These are phyloP conservation scores for Starmerella kuoi DNA, from an alignment of 805 yeast genomes.

Conservation along the genomic window DNA sequence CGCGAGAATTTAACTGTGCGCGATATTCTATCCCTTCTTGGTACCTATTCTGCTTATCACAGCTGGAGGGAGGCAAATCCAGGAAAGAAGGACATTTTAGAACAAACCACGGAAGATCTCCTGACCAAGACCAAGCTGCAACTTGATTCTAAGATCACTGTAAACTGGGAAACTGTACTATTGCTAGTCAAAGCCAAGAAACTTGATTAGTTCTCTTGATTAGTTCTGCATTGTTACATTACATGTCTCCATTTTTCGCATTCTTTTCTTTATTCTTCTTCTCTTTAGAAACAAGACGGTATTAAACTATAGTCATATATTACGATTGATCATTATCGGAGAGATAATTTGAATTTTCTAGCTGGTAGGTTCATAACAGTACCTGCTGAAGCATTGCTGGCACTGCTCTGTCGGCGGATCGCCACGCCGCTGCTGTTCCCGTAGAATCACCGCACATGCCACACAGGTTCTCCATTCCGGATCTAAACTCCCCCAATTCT, in stretches of 20 bases:
- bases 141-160: slow-evolving; percentile 34
- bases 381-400: slow-evolving; percentile 47
- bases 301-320: too few species aligned
- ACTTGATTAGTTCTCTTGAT: too few species aligned
- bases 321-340: too few species aligned
- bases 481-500: slow-evolving; percentile 51
- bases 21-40: slow-evolving; percentile 41
- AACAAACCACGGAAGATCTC: slow-evolving; percentile 37
- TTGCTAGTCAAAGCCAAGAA: slow-evolving; percentile 10
- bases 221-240: too few species aligned
- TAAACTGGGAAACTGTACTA: slow-evolving; percentile 39
- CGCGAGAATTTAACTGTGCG: slow-evolving; percentile 29
- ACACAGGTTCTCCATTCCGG: slow-evolving; percentile 54
- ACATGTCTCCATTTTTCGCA: too few species aligned
- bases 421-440: slow-evolving; percentile 56
- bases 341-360: too few species aligned
- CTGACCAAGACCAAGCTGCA: slow-evolving; percentile 37
- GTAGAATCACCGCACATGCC: slow-evolving; percentile 64
- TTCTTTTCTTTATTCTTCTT: too few species aligned
- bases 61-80: slow-evolving; percentile 41
- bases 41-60: slow-evolving; percentile 62
- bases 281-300: too few species aligned
- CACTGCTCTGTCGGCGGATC: slow-evolving; percentile 52
- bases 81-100: slow-evolving; percentile 37
- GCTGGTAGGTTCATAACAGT: slow-evolving; percentile 35